Percentiles rank a stretch among this genome's conserved stretches.
phyloP scores from a whole-genome alignment of 2,329 filamentous ascomycete species.

The Fusarium acutatum region DNA sequence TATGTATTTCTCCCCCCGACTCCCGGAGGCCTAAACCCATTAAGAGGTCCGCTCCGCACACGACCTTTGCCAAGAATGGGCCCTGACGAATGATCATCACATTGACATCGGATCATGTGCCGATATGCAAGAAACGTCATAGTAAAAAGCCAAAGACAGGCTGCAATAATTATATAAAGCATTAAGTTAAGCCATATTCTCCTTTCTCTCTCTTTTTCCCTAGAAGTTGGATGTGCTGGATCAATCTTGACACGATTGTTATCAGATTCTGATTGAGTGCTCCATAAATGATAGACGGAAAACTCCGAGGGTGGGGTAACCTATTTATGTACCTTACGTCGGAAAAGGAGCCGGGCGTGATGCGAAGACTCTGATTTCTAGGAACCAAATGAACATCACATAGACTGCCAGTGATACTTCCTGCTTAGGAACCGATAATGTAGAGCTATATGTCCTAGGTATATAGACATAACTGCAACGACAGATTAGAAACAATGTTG shows the following conservation, averaged over 20 bases:
- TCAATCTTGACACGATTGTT: no score
- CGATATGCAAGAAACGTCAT: not conserved
- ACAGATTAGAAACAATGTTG: not conserved
- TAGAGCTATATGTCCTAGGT: not conserved
- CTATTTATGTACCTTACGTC: not conserved
- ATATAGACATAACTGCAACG: fast-evolving
- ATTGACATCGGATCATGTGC: not conserved
- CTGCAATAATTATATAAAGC: not conserved
- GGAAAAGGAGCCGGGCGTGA: not conserved
- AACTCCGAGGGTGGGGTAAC: not conserved
- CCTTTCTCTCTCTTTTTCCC: not conserved
- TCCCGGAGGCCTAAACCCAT: not conserved
- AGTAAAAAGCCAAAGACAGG: not conserved
- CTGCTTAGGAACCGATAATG: fast-evolving
- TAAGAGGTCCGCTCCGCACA: not conserved
- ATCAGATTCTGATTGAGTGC: not conserved
- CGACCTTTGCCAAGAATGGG: not conserved
- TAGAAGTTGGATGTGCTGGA: no score
- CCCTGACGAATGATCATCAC: not conserved
- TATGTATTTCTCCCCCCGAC: not conserved
- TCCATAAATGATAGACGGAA: not conserved
- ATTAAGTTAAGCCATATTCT: no score
- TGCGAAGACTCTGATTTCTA: not conserved
- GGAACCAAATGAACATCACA: fast-evolving
- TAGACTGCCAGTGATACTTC: not conserved